A percentile compares a stretch with the other conserved stretches of the same genome.
These are phyloP conservation scores for Emmonsiellopsis sp. DNA, from an alignment of 2,329 filamentous ascomycete genomes.

Conservation along the genomic window DNA sequence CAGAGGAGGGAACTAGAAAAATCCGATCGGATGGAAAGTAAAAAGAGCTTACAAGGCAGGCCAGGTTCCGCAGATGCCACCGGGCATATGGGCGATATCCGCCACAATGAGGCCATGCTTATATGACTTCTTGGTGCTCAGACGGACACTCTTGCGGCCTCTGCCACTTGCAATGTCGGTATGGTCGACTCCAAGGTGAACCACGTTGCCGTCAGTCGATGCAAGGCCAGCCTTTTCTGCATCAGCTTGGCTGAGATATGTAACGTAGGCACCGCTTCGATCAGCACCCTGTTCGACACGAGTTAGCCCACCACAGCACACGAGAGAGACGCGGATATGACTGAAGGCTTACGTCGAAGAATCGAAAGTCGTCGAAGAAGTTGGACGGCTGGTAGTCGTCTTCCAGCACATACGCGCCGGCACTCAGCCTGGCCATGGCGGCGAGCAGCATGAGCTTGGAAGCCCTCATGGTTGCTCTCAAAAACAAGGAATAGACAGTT, in stretches of 20 bases:
- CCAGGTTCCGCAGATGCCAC: constrained; percentile 61
- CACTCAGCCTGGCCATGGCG: constrained; percentile 33
- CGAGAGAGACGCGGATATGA: not conserved
- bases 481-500: no score
- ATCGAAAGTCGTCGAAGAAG: constrained; percentile 45
- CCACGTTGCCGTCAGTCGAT: constrained; percentile 42
- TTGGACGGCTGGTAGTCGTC: constrained; percentile 13
- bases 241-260: constrained; percentile 52
- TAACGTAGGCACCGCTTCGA: constrained; percentile 66
- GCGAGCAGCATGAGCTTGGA: constrained; percentile 35
- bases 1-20: constrained; percentile 4
- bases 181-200: constrained; percentile 64
- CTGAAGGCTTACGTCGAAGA: constrained; percentile 36
- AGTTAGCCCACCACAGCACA: not conserved
- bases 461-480: constrained; percentile 14
- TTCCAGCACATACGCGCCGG: constrained; percentile 9
- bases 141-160: constrained; percentile 61
- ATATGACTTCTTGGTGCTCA: constrained; percentile 57
- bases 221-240: constrained; percentile 53
- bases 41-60: constrained; percentile 48
- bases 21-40: not conserved
- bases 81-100: constrained; percentile 65
- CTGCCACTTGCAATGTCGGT: constrained; percentile 43
- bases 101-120: constrained; percentile 60
- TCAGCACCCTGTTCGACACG: constrained; percentile 39